Evolutionary conservation across 225 moss, liverwort and hornwort genomes (phyloP), one percentile per base, ranked within the genome.

Genomic region (Polytrichum formosum): DNA sequence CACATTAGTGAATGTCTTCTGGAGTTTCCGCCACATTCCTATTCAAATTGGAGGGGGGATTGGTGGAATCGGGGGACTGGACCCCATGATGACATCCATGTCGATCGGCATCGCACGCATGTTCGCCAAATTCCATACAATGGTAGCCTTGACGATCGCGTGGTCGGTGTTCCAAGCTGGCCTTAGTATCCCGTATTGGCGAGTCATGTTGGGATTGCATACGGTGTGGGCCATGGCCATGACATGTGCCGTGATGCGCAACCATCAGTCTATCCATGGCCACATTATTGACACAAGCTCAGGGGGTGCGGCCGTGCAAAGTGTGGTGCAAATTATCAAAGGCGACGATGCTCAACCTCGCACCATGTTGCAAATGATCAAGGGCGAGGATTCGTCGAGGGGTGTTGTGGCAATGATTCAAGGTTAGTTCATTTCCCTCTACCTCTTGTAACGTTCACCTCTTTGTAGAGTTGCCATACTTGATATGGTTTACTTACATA

Each of bases 311-410:
- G 67, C 70, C 1, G 63, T 66, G 29, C 76, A 60, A 4, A 84
- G 78, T 62, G 2, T 84, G 1, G 53, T 21, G 23, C 70, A 70
- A 64, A 55, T 84, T 28, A 66, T 75, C 18, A 67, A 58, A 31
- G 80, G 84, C 46, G 62, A 77, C 9, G 33, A 55, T 16, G 69
- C 56, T 2, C 56, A 75, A 19, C 54, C 69, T 28, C 28, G 9
- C 5, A 70, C 27, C 22, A 0, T 73, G 19, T 20, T 84, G 69
- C 65, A 80, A 30, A 66, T 70, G 5, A 58, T 72, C 2, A 75
- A 75, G 54, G 73, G 80, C 27, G 55, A 80, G 6, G 77, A 84
- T n/a, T 80, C 80, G 53, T 77, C 75, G 25, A 75, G 60, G 23
- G 37, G 63, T 53, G 73, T 75, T 25, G 58, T 80, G 26, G 54